phyloP scores from a whole-genome alignment of 306 rosid genomes.

The Lathyrus sativus region DNA sequence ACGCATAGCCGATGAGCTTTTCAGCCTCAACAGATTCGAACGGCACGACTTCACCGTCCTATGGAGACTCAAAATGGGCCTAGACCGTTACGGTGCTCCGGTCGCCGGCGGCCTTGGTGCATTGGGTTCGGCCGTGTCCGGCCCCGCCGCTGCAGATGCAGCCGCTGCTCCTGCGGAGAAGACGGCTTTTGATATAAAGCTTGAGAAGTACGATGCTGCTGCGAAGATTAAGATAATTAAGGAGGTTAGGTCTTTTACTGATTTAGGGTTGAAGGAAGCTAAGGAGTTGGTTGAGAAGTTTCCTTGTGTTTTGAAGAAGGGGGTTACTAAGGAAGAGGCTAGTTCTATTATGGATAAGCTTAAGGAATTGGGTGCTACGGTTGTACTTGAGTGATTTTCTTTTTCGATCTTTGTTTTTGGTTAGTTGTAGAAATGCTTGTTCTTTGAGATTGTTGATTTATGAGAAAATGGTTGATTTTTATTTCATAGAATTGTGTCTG shows the following conservation, averaged over 20 bases:
- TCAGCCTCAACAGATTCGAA: conserved; percentile 45
- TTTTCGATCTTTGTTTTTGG: neutral
- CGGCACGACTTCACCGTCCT: conserved; percentile 50
- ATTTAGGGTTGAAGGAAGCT: conserved; percentile 57
- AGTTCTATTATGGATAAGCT: conserved; percentile 45
- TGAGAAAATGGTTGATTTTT: neutral
- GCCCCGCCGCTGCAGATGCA: neutral
- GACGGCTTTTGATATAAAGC: conserved; percentile 48
- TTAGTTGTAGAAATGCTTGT: conserved; percentile 31
- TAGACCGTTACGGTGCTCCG: conserved; percentile 43
- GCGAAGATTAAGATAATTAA: conserved; percentile 56
- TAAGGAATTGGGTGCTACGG: conserved; percentile 53
- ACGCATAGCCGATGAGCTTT: conserved; percentile 46
- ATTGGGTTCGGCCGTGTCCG: neutral
- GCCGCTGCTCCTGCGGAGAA: conserved; percentile 30
- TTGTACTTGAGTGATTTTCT: conserved; percentile 44
- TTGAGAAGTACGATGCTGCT: conserved; percentile 54
- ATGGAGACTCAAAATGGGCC: conserved; percentile 55
- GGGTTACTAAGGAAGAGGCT: conserved; percentile 51
- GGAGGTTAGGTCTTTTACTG: conserved; percentile 55
- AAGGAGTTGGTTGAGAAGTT: conserved; percentile 58
- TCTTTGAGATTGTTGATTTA: conserved; percentile 3
- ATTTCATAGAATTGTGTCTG: neutral
- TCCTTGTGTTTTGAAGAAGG: conserved; percentile 57
- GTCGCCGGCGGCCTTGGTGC: conserved; percentile 33